These are phyloP conservation scores for Penicillium turbatum DNA, from an alignment of 495 filamentous ascomycete species.

Conservation along the genomic window DNA sequence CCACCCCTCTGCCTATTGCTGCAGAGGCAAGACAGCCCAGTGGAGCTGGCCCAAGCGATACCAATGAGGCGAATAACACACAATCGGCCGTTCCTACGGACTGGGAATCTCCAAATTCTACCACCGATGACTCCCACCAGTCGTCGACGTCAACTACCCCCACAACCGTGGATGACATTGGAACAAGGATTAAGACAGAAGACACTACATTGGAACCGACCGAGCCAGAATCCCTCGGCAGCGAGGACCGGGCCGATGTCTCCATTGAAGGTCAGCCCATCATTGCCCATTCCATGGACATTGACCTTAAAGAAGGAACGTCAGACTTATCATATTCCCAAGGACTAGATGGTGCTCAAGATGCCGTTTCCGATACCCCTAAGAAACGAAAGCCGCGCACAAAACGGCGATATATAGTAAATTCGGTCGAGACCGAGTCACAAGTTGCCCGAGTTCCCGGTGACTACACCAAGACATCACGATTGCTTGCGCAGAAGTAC, in stretches of 20 bases:
- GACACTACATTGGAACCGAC: constrained; percentile 10
- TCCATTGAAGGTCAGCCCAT: constrained; percentile 12
- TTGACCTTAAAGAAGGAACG: constrained; percentile 13
- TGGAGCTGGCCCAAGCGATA: not conserved
- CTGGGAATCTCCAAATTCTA: constrained; percentile 31
- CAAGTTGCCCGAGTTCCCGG: constrained; percentile 56
- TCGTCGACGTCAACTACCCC: constrained; percentile 37
- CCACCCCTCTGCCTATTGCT: not conserved
- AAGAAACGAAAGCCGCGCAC: constrained; percentile 21
- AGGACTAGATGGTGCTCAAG: constrained; percentile 25
- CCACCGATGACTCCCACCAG: constrained; percentile 33
- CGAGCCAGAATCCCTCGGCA: constrained; percentile 1
- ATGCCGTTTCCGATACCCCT: constrained; percentile 11
- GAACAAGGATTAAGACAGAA: constrained; percentile 28
- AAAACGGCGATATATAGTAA: constrained; percentile 30
- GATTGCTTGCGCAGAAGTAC: constrained; percentile 66
- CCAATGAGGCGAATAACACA: not conserved
- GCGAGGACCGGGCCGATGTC: not conserved
- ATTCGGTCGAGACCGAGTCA: constrained; percentile 43
- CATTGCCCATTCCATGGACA: constrained; percentile 4
- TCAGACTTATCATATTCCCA: constrained; percentile 19
- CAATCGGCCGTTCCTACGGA: constrained; percentile 16
- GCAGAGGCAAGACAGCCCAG: constrained; percentile 1
- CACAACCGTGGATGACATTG: constrained; percentile 35
- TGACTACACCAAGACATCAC: constrained; percentile 71